These are phyloP conservation scores for Pythium insidiosum DNA, from an alignment of 352 stramenopile species.

Conservation along the genomic window DNA sequence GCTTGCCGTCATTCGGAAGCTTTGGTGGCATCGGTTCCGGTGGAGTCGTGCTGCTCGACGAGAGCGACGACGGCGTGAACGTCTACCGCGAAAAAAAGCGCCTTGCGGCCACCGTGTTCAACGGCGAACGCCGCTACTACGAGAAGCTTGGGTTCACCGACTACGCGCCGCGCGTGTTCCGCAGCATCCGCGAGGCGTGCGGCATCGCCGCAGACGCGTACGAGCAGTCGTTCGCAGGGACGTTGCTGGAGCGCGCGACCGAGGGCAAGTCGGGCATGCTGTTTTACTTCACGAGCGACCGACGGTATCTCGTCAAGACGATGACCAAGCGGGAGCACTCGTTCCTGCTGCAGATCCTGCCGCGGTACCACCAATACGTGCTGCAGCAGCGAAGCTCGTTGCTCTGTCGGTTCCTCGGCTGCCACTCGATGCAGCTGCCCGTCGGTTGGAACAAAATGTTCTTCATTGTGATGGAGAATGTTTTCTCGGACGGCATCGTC, in stretches of 20 bases:
- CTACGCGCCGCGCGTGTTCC: slow-evolving; percentile 78
- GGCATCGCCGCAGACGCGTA: slow-evolving; percentile 72
- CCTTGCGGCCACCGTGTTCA: slow-evolving; percentile 75
- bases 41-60: too few relatives aligned
- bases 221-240: slow-evolving; percentile 79
- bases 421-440: slow-evolving; percentile 85
- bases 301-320: slow-evolving; percentile 83
- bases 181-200: slow-evolving; percentile 75
- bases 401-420: slow-evolving; percentile 75
- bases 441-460: slow-evolving; percentile 89
- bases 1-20: slow-evolving; percentile 17
- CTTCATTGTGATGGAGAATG: slow-evolving; percentile 87
- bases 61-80: slow-evolving; percentile 16
- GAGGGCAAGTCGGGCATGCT: slow-evolving; percentile 85
- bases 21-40: slow-evolving; percentile 20
- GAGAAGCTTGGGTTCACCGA: slow-evolving; percentile 85
- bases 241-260: slow-evolving; percentile 70
- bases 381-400: slow-evolving; percentile 74
- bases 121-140: slow-evolving; percentile 76
- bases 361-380: slow-evolving; percentile 82
- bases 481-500: slow-evolving; percentile 64
- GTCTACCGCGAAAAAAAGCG: slow-evolving; percentile 84
- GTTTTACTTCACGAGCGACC: slow-evolving; percentile 85
- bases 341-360: slow-evolving; percentile 73
- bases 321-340: slow-evolving; percentile 86